Conservation (phyloP, 345 rosid species). For the Populus nigra region DNA sequence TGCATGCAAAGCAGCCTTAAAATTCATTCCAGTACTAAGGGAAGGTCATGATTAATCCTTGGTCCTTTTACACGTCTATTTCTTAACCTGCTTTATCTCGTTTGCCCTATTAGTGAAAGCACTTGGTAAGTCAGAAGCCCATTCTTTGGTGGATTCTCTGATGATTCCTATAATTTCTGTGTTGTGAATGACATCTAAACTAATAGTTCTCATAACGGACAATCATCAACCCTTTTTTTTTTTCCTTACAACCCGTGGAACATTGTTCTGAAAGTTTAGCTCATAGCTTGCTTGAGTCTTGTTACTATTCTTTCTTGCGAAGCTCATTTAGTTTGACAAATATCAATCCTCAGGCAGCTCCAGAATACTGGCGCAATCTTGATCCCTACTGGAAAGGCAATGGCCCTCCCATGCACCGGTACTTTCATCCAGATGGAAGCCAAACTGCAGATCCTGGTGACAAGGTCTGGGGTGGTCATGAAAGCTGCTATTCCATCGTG, state of each 20-base stretch:
- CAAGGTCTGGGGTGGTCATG: constrained; percentile 66
- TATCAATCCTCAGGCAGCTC: constrained; percentile 36
- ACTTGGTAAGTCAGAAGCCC: background rate
- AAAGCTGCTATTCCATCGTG: constrained; percentile 47
- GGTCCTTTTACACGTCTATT: background rate
- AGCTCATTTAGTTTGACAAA: background rate
- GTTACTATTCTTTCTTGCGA: background rate
- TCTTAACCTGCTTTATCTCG: background rate
- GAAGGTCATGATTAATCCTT: background rate
- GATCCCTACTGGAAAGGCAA: constrained; percentile 59
- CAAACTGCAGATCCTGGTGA: constrained; percentile 59
- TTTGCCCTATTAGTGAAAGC: background rate
- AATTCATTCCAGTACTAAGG: background rate
- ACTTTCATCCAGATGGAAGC: constrained; percentile 65
- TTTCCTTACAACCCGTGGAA: background rate
- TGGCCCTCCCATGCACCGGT: constrained; percentile 45
- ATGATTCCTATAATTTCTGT: background rate
- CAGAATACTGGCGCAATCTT: constrained; percentile 59
- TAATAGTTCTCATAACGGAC: background rate
- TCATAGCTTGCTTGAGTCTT: background rate
- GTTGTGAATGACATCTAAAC: background rate
- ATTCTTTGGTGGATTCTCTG: background rate
- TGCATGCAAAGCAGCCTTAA: background rate
- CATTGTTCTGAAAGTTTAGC: background rate
- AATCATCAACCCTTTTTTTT: background rate